These are phyloP conservation scores for Blakeslea trispora DNA, from an alignment of 371 early-diverging fungal species.

Conservation along the genomic window DNA sequence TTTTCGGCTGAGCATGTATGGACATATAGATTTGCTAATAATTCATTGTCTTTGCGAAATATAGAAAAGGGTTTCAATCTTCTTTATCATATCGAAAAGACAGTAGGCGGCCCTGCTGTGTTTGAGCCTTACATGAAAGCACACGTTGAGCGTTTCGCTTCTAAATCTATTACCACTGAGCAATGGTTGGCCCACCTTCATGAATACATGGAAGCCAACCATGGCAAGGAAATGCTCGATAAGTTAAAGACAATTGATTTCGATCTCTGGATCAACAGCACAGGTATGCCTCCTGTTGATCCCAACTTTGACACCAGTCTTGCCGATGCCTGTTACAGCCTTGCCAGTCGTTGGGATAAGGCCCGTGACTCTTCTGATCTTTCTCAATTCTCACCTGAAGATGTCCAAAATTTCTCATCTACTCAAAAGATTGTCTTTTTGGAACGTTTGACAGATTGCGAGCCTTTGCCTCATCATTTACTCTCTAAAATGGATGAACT, in stretches of 20 bases:
- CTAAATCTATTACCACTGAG: conserved; percentile 83
- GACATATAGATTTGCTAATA: neutral
- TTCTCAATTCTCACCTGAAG: conserved; percentile 57
- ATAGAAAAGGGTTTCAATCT: conserved; percentile 91
- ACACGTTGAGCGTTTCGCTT: conserved; percentile 83
- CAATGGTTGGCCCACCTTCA: conserved; percentile 87
- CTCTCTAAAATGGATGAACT: conserved; percentile 72
- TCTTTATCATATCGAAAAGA: conserved; percentile 88
- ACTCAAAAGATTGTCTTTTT: conserved; percentile 86
- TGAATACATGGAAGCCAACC: conserved; percentile 63
- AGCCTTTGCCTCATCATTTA: conserved; percentile 64
- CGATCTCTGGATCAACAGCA: conserved; percentile 85
- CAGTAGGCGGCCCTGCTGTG: conserved; percentile 80
- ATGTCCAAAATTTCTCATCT: conserved; percentile 67
- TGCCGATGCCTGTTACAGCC: conserved; percentile 78
- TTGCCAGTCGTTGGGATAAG: conserved; percentile 78
- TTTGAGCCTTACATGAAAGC: conserved; percentile 88
- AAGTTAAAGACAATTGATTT: conserved; percentile 81
- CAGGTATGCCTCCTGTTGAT: conserved; percentile 89
- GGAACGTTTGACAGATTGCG: conserved; percentile 71
- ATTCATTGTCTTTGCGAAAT: neutral
- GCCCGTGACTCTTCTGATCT: conserved; percentile 55
- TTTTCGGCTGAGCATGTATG: no score
- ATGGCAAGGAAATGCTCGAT: conserved; percentile 67
- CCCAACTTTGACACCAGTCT: conserved; percentile 86